Evolutionary conservation across 441 rosid genomes (phyloP).

Genomic region (Rhodomyrtus psidioides): DNA sequence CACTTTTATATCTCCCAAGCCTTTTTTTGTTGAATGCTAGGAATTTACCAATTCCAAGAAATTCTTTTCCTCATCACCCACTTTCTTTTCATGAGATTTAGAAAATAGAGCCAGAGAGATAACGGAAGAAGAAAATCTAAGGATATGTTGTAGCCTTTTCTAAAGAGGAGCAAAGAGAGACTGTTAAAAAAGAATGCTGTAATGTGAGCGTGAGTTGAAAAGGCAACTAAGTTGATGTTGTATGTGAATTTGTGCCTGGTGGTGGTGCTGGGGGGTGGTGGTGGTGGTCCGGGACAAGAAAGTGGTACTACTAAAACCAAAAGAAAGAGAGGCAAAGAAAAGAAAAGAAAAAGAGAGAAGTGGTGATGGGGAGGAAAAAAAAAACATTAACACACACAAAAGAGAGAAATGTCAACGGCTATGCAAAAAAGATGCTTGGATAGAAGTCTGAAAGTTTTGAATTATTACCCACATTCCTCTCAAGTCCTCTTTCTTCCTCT

Average conservation of each 20-base stretch:
- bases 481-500: slow-evolving; percentile 11
- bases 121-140: slow-evolving; percentile 6
- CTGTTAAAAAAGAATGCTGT: slow-evolving; percentile 5
- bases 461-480: background rate
- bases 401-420: slow-evolving; percentile 47
- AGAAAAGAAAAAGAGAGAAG: background rate
- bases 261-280: slow-evolving; percentile 6
- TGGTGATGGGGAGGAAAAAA: background rate
- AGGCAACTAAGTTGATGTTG: slow-evolving; percentile 26
- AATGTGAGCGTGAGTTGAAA: slow-evolving; percentile 34
- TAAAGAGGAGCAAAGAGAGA: slow-evolving; percentile 19
- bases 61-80: slow-evolving; percentile 11
- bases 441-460: background rate
- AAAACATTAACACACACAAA: background rate
- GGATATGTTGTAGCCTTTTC: slow-evolving; percentile 22
- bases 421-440: background rate
- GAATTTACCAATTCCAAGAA: slow-evolving; percentile 31
- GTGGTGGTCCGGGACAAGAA: slow-evolving; percentile 47
- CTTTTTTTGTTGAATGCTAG: background rate
- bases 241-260: slow-evolving; percentile 29
- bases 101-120: slow-evolving; percentile 12
- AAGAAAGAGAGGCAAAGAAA: slow-evolving; percentile 1
- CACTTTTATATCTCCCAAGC: background rate
- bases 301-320: slow-evolving; percentile 21
- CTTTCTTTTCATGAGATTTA: slow-evolving; percentile 9